A percentile compares a stretch with the other conserved stretches of the same genome.
Evolutionary conservation across 2,329 filamentous ascomycete genomes (phyloP).

Genomic region (Ceratocystis lukuohia): DNA sequence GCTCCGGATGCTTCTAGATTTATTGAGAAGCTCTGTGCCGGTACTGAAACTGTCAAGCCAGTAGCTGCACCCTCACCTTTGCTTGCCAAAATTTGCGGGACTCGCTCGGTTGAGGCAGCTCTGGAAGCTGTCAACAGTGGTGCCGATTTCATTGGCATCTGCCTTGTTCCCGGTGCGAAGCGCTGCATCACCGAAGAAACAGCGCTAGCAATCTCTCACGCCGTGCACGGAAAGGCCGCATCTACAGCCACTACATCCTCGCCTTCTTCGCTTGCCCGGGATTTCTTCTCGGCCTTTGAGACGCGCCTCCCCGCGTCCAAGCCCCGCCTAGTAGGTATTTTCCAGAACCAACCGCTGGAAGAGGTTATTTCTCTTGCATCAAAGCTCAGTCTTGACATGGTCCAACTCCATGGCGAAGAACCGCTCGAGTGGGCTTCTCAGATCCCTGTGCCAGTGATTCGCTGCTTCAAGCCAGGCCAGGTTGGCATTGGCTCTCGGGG

Average conservation of each 20-base stretch:
- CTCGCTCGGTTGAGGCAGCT: slow-evolving; percentile 68
- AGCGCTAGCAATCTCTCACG: slow-evolving; percentile 66
- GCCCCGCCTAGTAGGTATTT: slow-evolving; percentile 80
- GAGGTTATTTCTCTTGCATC: slow-evolving; percentile 70
- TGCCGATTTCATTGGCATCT: slow-evolving; percentile 87
- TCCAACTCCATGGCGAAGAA: slow-evolving; percentile 87
- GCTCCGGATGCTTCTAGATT: slow-evolving; percentile 71
- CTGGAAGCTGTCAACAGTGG: slow-evolving; percentile 68
- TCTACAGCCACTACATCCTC: slow-evolving; percentile 22
- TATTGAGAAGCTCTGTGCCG: slow-evolving; percentile 68
- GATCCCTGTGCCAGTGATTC: slow-evolving; percentile 88
- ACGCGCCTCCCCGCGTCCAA: slow-evolving; percentile 39
- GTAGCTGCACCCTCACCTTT: slow-evolving; percentile 34
- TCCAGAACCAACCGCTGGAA: slow-evolving; percentile 75
- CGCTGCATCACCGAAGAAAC: slow-evolving; percentile 67
- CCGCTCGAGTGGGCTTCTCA: slow-evolving; percentile 78
- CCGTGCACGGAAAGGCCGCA: slow-evolving; percentile 42
- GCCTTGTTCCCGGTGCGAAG: slow-evolving; percentile 68
- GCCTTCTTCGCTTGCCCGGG: slow-evolving; percentile 33
- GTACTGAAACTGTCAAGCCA: slow-evolving; percentile 28
- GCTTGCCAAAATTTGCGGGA: slow-evolving; percentile 92
- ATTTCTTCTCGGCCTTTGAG: slow-evolving; percentile 56
- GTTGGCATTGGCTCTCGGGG: slow-evolving; percentile 59
- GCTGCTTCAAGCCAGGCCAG: slow-evolving; percentile 66
- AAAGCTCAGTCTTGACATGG: slow-evolving; percentile 65